Conservation (phyloP, 441 rosid genomes). For the Theobroma grandiflorum region DNA sequence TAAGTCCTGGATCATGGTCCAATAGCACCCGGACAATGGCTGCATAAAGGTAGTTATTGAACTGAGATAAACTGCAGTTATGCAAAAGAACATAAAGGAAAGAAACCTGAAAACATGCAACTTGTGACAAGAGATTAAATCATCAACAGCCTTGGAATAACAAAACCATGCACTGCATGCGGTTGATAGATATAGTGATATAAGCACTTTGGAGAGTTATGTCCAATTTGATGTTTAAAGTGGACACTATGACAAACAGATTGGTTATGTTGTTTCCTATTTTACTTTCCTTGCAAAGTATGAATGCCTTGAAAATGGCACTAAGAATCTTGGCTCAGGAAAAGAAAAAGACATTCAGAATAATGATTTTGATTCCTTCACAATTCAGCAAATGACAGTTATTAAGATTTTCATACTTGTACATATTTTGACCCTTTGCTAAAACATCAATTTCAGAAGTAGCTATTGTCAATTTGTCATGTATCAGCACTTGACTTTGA, state of each 20-base stretch:
- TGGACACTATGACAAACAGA: not conserved
- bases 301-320: not conserved
- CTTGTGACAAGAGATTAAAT: not conserved
- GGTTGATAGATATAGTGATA: not conserved
- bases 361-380: not conserved
- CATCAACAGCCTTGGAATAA: not conserved
- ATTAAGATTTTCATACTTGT: not conserved
- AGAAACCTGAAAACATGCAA: not conserved
- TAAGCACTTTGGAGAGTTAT: not conserved
- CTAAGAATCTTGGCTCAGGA: not conserved
- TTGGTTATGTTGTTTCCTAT: not conserved
- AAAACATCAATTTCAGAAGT: not conserved
- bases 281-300: conserved; percentile 12
- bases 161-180: not conserved
- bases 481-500: not conserved
- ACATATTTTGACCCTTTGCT: not conserved
- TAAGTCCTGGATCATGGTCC: conserved; percentile 61
- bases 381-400: not conserved
- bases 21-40: conserved; percentile 78
- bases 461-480: not conserved
- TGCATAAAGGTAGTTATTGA: conserved; percentile 46
- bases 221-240: not conserved
- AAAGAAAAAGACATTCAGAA: not conserved
- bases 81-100: conserved; percentile 12
- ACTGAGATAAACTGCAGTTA: conserved; percentile 5